Evolutionary conservation across 768 basidiomycete species (phyloP).

Genomic region (Calocera viscosa): DNA sequence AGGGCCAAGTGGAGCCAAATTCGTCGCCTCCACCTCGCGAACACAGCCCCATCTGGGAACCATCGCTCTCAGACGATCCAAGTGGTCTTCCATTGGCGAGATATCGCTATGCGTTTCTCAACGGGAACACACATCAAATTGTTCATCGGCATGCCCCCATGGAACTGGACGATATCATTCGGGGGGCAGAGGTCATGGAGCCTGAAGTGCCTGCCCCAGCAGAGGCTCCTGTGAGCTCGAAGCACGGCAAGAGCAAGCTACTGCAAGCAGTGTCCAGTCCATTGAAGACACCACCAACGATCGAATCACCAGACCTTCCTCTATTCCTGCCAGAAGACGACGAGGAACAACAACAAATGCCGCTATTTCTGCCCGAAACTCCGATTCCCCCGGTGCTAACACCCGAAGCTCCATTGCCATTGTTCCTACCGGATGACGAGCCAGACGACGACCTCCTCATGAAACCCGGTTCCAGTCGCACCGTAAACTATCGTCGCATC

Average conservation of each 20-base stretch:
- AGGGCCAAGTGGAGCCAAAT: not conserved
- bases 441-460: not conserved
- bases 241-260: not conserved
- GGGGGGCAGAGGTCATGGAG: not conserved
- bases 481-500: not conserved
- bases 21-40: not conserved
- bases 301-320: not conserved
- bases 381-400: not conserved
- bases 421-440: not conserved
- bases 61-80: not conserved
- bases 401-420: not conserved
- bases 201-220: too few species aligned
- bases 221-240: too few species aligned
- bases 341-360: not conserved
- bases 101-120: not conserved
- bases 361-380: not conserved
- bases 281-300: not conserved
- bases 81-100: not conserved
- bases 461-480: not conserved
- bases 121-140: slow-evolving; percentile 2
- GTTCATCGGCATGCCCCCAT: not conserved
- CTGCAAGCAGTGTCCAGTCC: not conserved
- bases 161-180: not conserved
- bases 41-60: not conserved
- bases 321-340: not conserved